These are phyloP conservation scores for Solanum pinnatisectum DNA, from an alignment of 257 asterid species.

Conservation along the genomic window DNA sequence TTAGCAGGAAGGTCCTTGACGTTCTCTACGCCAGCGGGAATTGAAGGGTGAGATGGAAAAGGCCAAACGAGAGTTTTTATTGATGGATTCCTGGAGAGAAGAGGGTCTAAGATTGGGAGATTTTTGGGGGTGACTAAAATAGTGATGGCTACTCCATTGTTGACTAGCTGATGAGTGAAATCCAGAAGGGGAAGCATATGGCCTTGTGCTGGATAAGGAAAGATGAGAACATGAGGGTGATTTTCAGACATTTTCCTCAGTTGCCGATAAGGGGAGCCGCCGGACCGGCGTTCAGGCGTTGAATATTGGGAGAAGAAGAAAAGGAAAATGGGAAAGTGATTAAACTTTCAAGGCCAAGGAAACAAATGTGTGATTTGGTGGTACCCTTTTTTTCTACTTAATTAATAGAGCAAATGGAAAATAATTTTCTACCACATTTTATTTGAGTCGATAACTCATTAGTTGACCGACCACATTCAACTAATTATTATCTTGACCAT, in stretches of 20 bases:
- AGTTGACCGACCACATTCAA: background rate
- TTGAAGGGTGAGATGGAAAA: constrained; percentile 38
- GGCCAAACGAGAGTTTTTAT: constrained; percentile 58
- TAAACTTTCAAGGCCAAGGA: background rate
- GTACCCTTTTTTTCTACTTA: background rate
- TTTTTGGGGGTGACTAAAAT: constrained; percentile 67
- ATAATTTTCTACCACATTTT: background rate
- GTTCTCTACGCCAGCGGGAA: constrained; percentile 70
- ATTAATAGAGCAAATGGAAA: background rate
- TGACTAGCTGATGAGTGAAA: constrained; percentile 49
- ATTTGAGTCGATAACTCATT: background rate
- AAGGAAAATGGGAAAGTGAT: background rate
- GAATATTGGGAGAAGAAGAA: background rate
- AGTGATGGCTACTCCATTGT: constrained; percentile 47
- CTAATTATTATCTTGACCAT: background rate
- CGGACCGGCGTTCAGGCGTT: background rate
- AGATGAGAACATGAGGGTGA: constrained; percentile 39
- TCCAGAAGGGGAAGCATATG: constrained; percentile 73
- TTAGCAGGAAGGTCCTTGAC: constrained; percentile 48
- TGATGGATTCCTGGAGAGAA: constrained; percentile 44
- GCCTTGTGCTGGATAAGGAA: constrained; percentile 92
- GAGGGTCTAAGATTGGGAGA: constrained; percentile 34
- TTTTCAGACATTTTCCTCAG: background rate
- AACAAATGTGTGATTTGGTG: background rate
- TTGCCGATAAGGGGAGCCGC: no score